Evolutionary conservation across 352 stramenopile species (phyloP), one percentile per base, ranked within the genome.

Genomic region (Phytophthora multivora): DNA sequence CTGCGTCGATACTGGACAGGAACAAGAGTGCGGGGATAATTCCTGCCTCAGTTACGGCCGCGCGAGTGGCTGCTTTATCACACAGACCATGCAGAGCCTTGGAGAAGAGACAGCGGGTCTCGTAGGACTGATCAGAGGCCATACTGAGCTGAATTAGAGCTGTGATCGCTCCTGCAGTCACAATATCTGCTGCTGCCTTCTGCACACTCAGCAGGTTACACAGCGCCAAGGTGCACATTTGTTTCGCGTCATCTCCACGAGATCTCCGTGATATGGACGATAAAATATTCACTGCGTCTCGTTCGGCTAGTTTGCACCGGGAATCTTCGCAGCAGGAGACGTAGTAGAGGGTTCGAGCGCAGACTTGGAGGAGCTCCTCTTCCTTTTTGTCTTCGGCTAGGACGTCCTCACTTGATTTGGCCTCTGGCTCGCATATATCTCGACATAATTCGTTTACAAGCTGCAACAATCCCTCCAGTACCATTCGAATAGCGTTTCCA

Each of bases 191-290:
- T 5, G 82, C 81, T 13, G 82, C 83, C 46, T 91, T 84, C 11
- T 90, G 79, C 5, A 93, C 86, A 45, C 72, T 89, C 4, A 95
- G 59, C 45, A 95, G 51, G 49, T 93, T 95, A 41, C 83, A 95
- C 8, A 95, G 43, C 6, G 86, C 77, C 4, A 95, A 53, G 0
- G 83, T 95, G 53, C 80, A 90, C 80, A 95, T 88, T 49, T 89
- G 84, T 52, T 87, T 86, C 12, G 73, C 77, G 10, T 92, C 67
- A 4, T 68, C 53, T 42, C 69, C 68, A 25, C 15, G 66, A 13
- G 67, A 64, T 23, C 64, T 45, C 6, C 72, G 47, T 0, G 82
- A 89, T 4, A 91, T 63, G 3, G 60, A 66, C 1, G 81, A 89
- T 2, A 92, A 54, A 12, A 79, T 70, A 2, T 49, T 77, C 5